Conservation (phyloP, 1,284 basidiomycete species). For the Leccinum holopus region DNA sequence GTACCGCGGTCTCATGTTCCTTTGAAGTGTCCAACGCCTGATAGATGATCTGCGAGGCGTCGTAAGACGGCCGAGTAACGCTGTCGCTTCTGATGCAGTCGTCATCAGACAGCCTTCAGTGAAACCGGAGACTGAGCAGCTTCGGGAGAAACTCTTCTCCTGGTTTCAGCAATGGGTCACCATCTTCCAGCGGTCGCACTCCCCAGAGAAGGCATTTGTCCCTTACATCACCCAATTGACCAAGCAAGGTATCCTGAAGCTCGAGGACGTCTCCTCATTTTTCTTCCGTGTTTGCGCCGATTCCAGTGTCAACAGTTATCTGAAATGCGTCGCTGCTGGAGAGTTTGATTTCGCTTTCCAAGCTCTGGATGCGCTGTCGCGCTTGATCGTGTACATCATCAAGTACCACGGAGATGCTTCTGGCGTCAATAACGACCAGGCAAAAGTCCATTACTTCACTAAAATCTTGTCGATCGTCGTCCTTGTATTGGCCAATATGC, state of each 20-base stretch:
- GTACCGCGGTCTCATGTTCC: conserved; percentile 11
- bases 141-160: conserved; percentile 67
- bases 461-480: conserved; percentile 99
- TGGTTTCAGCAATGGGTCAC: conserved; percentile 95
- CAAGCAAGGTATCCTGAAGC: conserved; percentile 94
- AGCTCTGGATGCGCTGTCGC: conserved; percentile 93
- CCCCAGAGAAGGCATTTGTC: conserved; percentile 94
- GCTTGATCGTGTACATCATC: conserved; percentile 96
- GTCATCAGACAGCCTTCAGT: conserved; percentile 48
- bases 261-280: conserved; percentile 95
- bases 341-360: conserved; percentile 83
- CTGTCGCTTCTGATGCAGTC: conserved; percentile 37
- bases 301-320: conserved; percentile 89
- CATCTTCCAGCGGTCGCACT: conserved; percentile 88
- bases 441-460: conserved; percentile 95
- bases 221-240: conserved; percentile 97
- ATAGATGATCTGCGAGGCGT: conserved; percentile 74
- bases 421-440: conserved; percentile 86
- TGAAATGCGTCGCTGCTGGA: conserved; percentile 79
- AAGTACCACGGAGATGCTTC: conserved; percentile 97
- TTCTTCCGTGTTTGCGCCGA: conserved; percentile 99
- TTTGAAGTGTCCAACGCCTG: conserved; percentile 51
- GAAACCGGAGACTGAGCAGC: conserved; percentile 68
- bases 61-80: conserved; percentile 41
- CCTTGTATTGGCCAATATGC: conserved; percentile 90